phyloP scores from a whole-genome alignment of 495 filamentous ascomycete genomes.

The Hypoxylon intermedium region DNA sequence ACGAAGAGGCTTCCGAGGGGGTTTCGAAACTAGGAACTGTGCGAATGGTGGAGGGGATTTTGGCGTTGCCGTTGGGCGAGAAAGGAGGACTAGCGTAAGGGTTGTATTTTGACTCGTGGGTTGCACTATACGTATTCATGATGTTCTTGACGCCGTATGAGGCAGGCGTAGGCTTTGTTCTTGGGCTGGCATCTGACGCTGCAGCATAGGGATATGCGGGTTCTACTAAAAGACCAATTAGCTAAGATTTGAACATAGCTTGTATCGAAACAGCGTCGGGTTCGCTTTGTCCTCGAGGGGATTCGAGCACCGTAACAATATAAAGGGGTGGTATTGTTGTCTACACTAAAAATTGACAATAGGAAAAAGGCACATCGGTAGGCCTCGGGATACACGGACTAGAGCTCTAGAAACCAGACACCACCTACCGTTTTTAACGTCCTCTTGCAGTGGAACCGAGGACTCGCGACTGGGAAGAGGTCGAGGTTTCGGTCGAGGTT shows the following conservation, averaged over 20 bases:
- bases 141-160: slow-evolving; percentile 47
- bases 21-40: slow-evolving; percentile 54
- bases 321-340: slow-evolving; percentile 9
- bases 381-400: not conserved
- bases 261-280: not conserved
- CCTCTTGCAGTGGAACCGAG: slow-evolving; percentile 41
- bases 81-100: slow-evolving; percentile 19
- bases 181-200: slow-evolving; percentile 23
- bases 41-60: slow-evolving; percentile 53
- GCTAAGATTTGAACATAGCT: not conserved
- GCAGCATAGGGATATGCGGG: slow-evolving; percentile 22
- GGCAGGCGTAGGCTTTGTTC: slow-evolving; percentile 42
- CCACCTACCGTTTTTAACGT: slow-evolving; percentile 46
- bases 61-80: slow-evolving; percentile 25
- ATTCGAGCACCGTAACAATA: not conserved
- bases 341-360: not conserved
- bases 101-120: slow-evolving; percentile 25
- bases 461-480: slow-evolving; percentile 37
- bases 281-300: slow-evolving; percentile 21
- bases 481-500: slow-evolving; percentile 43
- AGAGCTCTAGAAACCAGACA: too few species aligned
- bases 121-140: slow-evolving; percentile 42
- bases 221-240: slow-evolving; percentile 24
- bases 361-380: not conserved
- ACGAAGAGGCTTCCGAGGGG: slow-evolving; percentile 44